Base-by-base conservation (phyloP, 2,329 filamentous ascomycete genomes). In the Arachnomyces sp. region DNA sequence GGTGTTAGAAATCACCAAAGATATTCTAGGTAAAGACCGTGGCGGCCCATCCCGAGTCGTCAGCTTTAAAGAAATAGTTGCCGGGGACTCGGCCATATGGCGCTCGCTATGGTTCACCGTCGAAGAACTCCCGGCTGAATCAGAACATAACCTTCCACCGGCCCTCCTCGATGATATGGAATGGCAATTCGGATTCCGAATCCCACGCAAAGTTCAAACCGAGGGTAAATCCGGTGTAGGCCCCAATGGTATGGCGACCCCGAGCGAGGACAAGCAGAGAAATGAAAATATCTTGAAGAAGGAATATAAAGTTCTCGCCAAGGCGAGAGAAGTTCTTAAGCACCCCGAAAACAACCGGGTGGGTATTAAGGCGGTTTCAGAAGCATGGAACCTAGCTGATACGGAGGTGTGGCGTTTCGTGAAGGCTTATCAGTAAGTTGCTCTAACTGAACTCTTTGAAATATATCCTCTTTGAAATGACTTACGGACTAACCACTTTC, bases 161-260 rank as follows among this genome's bases (percentile, higher is more conserved):
- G 50, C 55, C 11, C 58, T 67, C 28, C 44, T 69, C 14, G 61
- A 74, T n/a, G 84, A 92, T 48, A 68, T 95, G 2, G 83, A 90
- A 56, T 96, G 88, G 87, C 76, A 83, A 50, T 86, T 96, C 57
- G 92, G 90, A 39, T 96, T 96, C 62, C 69, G 73, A 11, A 73
- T 95, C 7, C 86, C 89, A 2, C 71, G 72, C 42, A 47, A 62
- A 52, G 37, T 66, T 61, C 55, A 58, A 29, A 53, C 57, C n/a
- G 59, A 66, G 40, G 49, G 59, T 17, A 62, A 63, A 57, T 29
- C 25, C 35, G 35, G 61, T 59, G 45, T 58, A 63, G 36, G 56
- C 55, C 25, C 52, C 58, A 25, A 61, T 62, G 36, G 54, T 60
- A 40, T 25, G 5, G 52, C 52, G 29, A 66, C 60, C 11, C 62